Conservation (phyloP, 768 basidiomycete species). For the Ephemerocybe angulata region DNA sequence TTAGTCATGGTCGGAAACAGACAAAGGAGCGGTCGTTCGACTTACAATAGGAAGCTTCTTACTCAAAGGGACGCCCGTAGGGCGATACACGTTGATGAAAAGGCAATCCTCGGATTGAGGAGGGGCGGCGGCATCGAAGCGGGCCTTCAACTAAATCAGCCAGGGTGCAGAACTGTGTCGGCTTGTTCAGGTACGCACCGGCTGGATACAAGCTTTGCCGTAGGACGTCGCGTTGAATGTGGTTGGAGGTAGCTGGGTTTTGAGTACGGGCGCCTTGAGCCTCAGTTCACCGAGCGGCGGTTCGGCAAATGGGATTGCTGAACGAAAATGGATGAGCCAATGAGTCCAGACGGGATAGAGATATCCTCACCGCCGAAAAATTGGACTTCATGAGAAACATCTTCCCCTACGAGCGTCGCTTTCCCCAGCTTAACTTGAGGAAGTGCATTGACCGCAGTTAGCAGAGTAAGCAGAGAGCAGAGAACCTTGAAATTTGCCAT, state of each 20-base stretch:
- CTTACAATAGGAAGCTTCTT: constrained; percentile 38
- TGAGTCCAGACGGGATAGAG: too few species aligned
- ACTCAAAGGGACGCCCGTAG: constrained; percentile 29
- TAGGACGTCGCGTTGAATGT: constrained; percentile 45
- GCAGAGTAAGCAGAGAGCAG: background rate
- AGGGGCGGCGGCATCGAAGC: background rate
- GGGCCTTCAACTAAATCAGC: background rate
- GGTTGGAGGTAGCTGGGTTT: constrained; percentile 31
- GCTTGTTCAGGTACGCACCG: constrained; percentile 21
- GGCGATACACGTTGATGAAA: constrained; percentile 55
- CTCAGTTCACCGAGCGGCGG: constrained; percentile 48
- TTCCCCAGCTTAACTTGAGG: constrained; percentile 36
- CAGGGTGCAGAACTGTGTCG: background rate
- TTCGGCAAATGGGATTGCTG: constrained; percentile 54
- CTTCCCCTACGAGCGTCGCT: constrained; percentile 35
- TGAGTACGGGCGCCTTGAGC: constrained; percentile 42
- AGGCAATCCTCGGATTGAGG: constrained; percentile 55
- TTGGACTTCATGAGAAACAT: constrained; percentile 32
- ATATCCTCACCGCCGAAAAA: constrained; percentile 46
- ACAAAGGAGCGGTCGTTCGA: background rate
- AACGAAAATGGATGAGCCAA: too few species aligned
- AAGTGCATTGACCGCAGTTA: constrained; percentile 12
- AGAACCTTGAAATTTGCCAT: background rate
- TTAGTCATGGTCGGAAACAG: background rate
- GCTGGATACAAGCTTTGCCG: constrained; percentile 47